Conservation (phyloP, 2,329 filamentous ascomycete genomes). For the Dendrostoma leiphaemia region DNA sequence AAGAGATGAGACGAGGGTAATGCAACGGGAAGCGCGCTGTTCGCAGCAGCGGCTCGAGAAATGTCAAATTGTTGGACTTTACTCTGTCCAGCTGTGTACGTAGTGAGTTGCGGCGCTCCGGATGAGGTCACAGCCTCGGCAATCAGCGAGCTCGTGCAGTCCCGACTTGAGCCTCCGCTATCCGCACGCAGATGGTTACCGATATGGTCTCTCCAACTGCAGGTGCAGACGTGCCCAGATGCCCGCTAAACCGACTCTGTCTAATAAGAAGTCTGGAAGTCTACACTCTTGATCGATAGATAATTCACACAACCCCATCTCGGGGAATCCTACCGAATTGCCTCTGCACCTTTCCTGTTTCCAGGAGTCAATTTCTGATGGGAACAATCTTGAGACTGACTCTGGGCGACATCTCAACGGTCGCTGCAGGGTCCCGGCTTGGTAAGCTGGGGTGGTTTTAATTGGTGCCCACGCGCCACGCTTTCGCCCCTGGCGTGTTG, state of each 20-base stretch:
- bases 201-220: too few relatives aligned
- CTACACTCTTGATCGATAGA: too few relatives aligned
- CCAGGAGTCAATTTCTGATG: not conserved
- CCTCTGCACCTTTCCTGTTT: not conserved
- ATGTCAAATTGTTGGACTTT: not conserved
- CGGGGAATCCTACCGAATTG: too few relatives aligned
- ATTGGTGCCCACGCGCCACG: not conserved
- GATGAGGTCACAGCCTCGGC: slow-evolving; percentile 17
- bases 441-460: not conserved
- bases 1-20: not conserved
- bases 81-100: not conserved
- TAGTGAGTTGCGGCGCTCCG: not conserved
- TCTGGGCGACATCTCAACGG: not conserved
- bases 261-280: too few relatives aligned
- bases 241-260: too few relatives aligned
- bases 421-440: not conserved
- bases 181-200: too few relatives aligned
- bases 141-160: too few relatives aligned
- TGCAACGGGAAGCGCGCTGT: not conserved
- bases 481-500: not conserved
- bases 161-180: slow-evolving; percentile 11
- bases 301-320: too few relatives aligned
- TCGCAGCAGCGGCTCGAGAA: not conserved
- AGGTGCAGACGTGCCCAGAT: too few relatives aligned
- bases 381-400: not conserved